phyloP scores from a whole-genome alignment of 495 filamentous ascomycete species.

The Parachaetomium inaequale region DNA sequence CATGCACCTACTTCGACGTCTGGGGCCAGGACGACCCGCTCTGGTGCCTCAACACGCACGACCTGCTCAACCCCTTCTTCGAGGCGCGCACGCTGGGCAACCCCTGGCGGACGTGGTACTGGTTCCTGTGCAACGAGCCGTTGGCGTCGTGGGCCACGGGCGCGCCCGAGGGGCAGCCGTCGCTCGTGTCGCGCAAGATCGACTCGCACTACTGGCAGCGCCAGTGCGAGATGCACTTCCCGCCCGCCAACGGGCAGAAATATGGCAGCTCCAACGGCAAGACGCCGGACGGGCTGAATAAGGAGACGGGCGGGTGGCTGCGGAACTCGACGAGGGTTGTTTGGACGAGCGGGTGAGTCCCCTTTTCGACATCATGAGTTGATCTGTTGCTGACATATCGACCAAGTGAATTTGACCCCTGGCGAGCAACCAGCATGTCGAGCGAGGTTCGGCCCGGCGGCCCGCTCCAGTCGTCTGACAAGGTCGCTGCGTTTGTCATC shows the following conservation, averaged over 20 bases:
- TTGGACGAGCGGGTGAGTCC: conserved; percentile 54
- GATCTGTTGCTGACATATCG: neutral
- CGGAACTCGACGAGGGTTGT: conserved; percentile 54
- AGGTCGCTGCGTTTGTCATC: conserved; percentile 52
- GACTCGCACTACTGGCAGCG: conserved; percentile 55
- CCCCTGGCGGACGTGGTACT: conserved; percentile 58
- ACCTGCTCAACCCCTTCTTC: conserved; percentile 54
- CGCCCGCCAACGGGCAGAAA: conserved; percentile 43
- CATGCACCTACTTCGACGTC: conserved; percentile 45
- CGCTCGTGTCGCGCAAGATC: conserved; percentile 56
- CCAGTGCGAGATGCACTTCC: conserved; percentile 61
- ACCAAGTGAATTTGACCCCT: conserved; percentile 57
- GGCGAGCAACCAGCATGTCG: conserved; percentile 52
- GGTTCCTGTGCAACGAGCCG: conserved; percentile 64
- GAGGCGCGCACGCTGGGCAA: conserved; percentile 53
- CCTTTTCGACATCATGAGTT: neutral
- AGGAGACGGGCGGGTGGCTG: conserved; percentile 54
- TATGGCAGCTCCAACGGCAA: conserved; percentile 52
- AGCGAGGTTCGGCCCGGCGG: conserved; percentile 54
- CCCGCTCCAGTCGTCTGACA: conserved; percentile 42
- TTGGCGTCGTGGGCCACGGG: conserved; percentile 38
- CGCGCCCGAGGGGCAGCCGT: conserved; percentile 41
- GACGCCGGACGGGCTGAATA: conserved; percentile 53
- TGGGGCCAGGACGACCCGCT: conserved; percentile 46
- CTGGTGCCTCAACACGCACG: conserved; percentile 58